Percentiles rank a stretch among this genome's conserved stretches.
These are phyloP conservation scores for Cucumis hystrix DNA, from an alignment of 306 rosid genomes.

Conservation along the genomic window DNA sequence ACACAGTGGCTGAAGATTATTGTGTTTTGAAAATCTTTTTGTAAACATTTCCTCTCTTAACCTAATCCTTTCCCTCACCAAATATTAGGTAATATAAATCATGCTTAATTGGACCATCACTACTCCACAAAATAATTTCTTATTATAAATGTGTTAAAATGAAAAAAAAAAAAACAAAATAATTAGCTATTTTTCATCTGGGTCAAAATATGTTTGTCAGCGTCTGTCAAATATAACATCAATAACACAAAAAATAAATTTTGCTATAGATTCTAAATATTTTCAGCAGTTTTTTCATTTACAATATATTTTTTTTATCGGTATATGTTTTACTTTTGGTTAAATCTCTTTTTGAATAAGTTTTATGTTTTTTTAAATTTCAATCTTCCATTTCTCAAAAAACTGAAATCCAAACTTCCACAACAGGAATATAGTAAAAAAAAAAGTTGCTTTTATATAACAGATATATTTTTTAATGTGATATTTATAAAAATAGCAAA, in stretches of 20 bases:
- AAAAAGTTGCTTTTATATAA: too few species aligned
- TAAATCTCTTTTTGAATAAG: neutral
- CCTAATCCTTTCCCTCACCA: neutral
- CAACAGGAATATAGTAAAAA: too few species aligned
- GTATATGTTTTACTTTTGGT: neutral
- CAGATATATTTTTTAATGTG: too few species aligned
- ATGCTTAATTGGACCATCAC: constrained; percentile 1
- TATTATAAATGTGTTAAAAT: neutral
- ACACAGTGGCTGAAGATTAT: neutral
- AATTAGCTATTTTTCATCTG: neutral
- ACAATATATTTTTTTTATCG: too few species aligned
- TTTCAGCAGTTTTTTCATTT: too few species aligned
- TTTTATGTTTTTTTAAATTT: neutral
- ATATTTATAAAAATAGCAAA: too few species aligned
- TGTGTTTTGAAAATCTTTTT: neutral
- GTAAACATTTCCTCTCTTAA: neutral
- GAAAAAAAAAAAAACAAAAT: too few species aligned
- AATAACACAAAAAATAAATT: too few species aligned
- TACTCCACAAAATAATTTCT: neutral
- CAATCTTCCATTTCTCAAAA: neutral
- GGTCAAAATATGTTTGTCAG: neutral
- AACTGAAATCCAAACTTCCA: neutral
- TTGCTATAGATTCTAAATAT: too few species aligned
- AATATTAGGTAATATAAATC: neutral
- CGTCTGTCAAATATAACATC: too few species aligned